Evolutionary conservation across 148 eudicot genomes (phyloP), one percentile per base, ranked within the genome.

Genomic region (Chenopodium quinoa): DNA sequence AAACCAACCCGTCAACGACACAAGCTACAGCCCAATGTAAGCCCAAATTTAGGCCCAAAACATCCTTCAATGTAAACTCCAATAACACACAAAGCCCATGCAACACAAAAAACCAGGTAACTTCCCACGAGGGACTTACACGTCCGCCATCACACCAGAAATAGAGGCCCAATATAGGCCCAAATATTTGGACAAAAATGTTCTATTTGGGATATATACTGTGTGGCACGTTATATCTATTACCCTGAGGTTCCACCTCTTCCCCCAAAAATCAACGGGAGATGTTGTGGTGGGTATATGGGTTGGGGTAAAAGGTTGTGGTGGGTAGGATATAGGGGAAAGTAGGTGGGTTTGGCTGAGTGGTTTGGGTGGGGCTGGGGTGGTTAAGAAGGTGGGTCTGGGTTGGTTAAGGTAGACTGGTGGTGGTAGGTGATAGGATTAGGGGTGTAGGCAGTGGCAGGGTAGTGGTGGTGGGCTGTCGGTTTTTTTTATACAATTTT

Each of bases 81-180:
- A 83, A 70, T 75, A 65, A 83, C 76, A 92, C 87, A 73, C 90
- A 84, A 7, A 83, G 17, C 9, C 95, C 95, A 5, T 93, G 91
- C 5, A 93, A 29, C 85, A 92, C 90, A 40, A 92, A 94, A 64
- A 91, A 94, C 76, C 77, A 81, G 0, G 92, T 92, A 76, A 87
- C 86, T 81, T 92, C 93, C 94, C 94, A 90, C 74, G 93, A 74
- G 46, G 96, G 93, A 6, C 69, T 50, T 75, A 44, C 88, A 19
- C 86, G 92, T 27, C 10, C 74, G 91, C 86, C 78, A 87, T 8
- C 22, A 87, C 78, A 4, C 79, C 94, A 2, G 66, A 3, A 10
- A 60, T 70, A 0, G 73, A 64, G 17, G 88, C 92, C 85, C 71
- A 69, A 0, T 74, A 7, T 16, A 29, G 23, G 14, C 90, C 88